A percentile compares a stretch with the other conserved stretches of the same genome.
Evolutionary conservation across 1,284 basidiomycete species (phyloP).

Genomic region (Leccinum variabile): DNA sequence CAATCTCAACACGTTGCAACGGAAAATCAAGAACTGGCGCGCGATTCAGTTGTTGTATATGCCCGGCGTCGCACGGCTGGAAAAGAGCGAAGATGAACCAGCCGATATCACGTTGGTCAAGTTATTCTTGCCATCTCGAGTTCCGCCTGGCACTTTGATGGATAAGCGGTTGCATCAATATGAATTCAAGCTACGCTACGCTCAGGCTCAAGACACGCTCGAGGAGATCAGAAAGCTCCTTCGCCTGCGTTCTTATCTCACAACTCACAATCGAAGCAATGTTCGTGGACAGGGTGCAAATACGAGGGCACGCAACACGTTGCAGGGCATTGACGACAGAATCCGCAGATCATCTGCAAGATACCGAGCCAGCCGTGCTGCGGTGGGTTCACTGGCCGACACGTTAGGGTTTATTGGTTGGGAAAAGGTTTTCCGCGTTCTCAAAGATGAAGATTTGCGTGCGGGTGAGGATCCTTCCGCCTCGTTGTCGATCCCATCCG

Average conservation of each 20-base stretch:
- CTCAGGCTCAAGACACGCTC: neutral
- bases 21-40: neutral
- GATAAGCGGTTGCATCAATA: neutral
- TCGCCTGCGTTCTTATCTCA: neutral
- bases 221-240: neutral
- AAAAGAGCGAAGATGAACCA: no score
- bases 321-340: neutral
- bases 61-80: neutral
- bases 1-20: neutral
- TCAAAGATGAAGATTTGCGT: neutral
- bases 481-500: neutral
- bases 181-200: neutral
- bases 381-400: neutral
- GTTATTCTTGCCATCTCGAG: no score
- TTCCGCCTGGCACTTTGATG: neutral
- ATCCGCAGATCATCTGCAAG: neutral
- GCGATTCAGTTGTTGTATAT: neutral
- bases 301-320: no score
- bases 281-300: no score
- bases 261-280: no score
- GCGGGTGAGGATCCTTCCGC: neutral
- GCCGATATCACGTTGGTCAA: no score
- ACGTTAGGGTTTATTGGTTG: neutral
- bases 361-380: neutral
- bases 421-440: neutral